Conservation (phyloP, 2,329 filamentous ascomycete species). For the Rhynchosporium graminicola region DNA sequence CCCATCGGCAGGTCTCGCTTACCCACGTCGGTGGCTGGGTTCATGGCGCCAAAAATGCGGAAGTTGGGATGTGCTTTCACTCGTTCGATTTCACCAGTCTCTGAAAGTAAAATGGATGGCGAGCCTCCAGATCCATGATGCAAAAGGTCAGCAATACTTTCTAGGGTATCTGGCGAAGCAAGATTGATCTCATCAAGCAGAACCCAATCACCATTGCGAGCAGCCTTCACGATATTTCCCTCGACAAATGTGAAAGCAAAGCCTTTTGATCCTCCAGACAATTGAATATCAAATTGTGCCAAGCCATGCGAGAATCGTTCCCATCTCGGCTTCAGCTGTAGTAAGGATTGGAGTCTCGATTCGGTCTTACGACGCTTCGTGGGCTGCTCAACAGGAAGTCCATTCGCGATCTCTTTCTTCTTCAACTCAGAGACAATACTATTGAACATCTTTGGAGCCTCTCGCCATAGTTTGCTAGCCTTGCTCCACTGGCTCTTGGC, state of each 20-base stretch:
- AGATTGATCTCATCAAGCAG: constrained; percentile 96
- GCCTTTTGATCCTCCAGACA: constrained; percentile 68
- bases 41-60: constrained; percentile 97
- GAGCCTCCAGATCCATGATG: constrained; percentile 67
- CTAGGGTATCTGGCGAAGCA: constrained; percentile 89
- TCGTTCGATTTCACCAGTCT: constrained; percentile 90
- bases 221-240: constrained; percentile 94
- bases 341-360: constrained; percentile 65
- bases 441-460: constrained; percentile 85
- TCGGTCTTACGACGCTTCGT: constrained; percentile 68
- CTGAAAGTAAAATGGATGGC: constrained; percentile 85
- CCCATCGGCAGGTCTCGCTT: constrained; percentile 92
- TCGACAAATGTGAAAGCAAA: constrained; percentile 97
- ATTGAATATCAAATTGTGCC: constrained; percentile 77
- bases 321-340: constrained; percentile 69
- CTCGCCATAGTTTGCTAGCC: constrained; percentile 81
- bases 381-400: constrained; percentile 56
- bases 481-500: constrained; percentile 85
- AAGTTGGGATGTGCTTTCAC: constrained; percentile 90
- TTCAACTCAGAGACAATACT: constrained; percentile 62
- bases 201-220: constrained; percentile 95
- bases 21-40: constrained; percentile 94
- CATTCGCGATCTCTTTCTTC: constrained; percentile 44
- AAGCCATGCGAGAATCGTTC: constrained; percentile 74
- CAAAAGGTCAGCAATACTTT: constrained; percentile 88